Evolutionary conservation across 345 rosid genomes (phyloP).

Genomic region (Gossypium stocksii): DNA sequence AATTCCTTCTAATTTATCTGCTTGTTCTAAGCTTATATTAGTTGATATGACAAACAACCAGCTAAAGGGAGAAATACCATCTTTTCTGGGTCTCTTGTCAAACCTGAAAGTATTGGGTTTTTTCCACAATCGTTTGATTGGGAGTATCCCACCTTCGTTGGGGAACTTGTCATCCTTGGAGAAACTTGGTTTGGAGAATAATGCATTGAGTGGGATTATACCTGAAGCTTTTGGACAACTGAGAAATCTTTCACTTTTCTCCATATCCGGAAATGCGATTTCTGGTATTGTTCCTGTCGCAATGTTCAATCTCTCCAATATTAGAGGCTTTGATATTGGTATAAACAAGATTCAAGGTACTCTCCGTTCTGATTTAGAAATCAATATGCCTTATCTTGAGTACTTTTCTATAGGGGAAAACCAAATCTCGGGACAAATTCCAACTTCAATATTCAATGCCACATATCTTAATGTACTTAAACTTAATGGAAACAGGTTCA

Average conservation of each 20-base stretch:
- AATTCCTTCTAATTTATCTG: neutral
- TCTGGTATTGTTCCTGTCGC: neutral
- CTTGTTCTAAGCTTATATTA: neutral
- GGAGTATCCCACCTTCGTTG: neutral
- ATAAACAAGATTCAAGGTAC: neutral
- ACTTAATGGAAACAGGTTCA: neutral
- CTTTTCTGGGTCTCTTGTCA: neutral
- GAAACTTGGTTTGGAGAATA: neutral
- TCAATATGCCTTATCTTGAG: neutral
- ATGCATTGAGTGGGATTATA: neutral
- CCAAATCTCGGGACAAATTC: neutral
- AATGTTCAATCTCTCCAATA: neutral
- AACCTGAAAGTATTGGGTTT: neutral
- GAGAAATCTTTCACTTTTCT: neutral
- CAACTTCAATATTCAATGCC: neutral
- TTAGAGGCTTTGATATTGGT: neutral
- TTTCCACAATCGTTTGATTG: neutral
- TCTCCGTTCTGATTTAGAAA: neutral
- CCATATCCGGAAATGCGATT: neutral
- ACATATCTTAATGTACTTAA: neutral
- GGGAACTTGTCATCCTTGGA: neutral
- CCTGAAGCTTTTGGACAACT: neutral
- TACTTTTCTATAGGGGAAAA: neutral
- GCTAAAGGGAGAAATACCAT: neutral
- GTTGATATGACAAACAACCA: neutral